These are phyloP conservation scores for Tritrichomonas foetus DNA, from an alignment of 208 protist genomes.

Conservation along the genomic window DNA sequence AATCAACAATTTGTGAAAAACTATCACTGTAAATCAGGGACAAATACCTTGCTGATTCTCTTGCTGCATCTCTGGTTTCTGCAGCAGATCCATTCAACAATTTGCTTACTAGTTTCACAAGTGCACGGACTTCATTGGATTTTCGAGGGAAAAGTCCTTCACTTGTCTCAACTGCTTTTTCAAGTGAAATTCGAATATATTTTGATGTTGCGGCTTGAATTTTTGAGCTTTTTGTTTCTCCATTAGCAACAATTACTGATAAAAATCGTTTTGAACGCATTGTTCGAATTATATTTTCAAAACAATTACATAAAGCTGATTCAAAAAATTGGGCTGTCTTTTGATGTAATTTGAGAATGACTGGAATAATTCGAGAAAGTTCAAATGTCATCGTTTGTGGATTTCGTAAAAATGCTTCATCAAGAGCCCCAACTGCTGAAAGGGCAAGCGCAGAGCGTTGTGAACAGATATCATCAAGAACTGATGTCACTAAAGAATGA, in stretches of 20 bases:
- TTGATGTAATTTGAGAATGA: neutral
- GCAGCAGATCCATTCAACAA: neutral
- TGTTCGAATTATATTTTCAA: neutral
- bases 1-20: neutral
- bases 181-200: neutral
- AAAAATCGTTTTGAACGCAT: neutral
- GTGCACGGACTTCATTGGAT: neutral
- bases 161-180: neutral
- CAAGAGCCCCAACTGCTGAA: neutral
- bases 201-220: neutral
- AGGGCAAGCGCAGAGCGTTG: neutral
- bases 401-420: neutral
- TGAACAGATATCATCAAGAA: neutral
- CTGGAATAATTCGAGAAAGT: neutral
- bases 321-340: neutral
- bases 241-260: neutral
- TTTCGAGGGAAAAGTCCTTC: neutral
- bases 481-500: neutral
- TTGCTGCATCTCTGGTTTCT: neutral
- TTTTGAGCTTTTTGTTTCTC: neutral
- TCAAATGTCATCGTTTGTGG: neutral
- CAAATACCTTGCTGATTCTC: neutral
- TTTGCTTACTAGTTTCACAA: neutral
- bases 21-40: neutral
- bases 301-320: neutral